Conservation (phyloP, 148 eudicot species). For the Silene uniflora region DNA sequence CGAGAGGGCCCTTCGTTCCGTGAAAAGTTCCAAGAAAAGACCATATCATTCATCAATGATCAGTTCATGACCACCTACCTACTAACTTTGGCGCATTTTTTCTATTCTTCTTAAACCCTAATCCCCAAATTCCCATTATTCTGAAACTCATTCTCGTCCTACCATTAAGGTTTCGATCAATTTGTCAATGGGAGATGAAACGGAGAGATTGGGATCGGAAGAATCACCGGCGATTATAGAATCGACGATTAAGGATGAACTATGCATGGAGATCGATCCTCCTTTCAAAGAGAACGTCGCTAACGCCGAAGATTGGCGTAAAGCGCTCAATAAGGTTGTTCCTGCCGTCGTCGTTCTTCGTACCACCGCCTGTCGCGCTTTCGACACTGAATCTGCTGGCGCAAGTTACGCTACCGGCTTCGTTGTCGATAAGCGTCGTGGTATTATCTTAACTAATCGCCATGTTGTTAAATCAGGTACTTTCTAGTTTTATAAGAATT, state of each 20-base stretch:
- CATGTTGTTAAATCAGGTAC: conserved; percentile 92
- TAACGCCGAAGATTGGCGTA: conserved; percentile 89
- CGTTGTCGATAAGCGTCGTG: conserved; percentile 80
- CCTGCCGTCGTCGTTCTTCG: conserved; percentile 94
- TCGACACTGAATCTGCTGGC: conserved; percentile 85
- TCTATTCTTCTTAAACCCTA: background rate
- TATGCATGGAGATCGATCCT: conserved; percentile 77
- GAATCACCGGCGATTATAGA: conserved; percentile 35
- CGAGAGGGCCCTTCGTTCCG: accelerated
- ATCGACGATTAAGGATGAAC: conserved; percentile 49
- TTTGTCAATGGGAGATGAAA: conserved; percentile 37
- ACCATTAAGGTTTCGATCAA: background rate
- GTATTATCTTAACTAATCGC: conserved; percentile 90
- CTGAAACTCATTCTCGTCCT: background rate
- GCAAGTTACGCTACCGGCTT: conserved; percentile 92
- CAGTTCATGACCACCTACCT: background rate
- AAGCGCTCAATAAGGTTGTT: conserved; percentile 71
- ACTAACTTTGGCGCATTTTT: background rate
- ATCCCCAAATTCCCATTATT: background rate
- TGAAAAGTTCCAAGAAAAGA: too few relatives aligned
- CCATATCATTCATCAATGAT: background rate
- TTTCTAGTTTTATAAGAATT: background rate
- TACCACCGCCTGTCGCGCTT: conserved; percentile 83
- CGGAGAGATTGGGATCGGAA: conserved; percentile 62
- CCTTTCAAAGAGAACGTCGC: conserved; percentile 50